Evolutionary conservation across 306 rosid genomes (phyloP), one percentile per base, ranked within the genome.

Genomic region (Vachellia collinsii): DNA sequence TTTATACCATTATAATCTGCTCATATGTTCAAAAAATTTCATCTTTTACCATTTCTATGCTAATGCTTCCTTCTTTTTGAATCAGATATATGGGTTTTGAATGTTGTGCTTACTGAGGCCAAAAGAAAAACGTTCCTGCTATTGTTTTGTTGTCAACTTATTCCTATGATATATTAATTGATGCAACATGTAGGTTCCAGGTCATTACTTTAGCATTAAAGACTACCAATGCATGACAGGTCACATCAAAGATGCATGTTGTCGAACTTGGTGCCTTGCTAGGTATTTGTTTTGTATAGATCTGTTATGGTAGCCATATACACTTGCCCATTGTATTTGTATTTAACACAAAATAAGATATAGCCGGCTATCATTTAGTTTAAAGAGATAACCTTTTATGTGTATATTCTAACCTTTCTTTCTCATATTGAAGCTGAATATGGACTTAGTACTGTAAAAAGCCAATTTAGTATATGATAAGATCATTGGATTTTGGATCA

Each of bases 261-360:
- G 90, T 92, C 80, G 97, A 92, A 86, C 97, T 92, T 87, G 94
- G 94, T 69, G 94, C 92, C 79, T 93, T 87, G 87, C 94, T 94
- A 87, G 97, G 97, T 92, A 51, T 72, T 72, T 48, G 61, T 75
- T 36, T 72, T 68, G 70, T 51, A 51, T 51, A 73, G 36, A 59
- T 72, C 67, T 77, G 66, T 39, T 77, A 56, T 72, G 53, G 7
- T 64, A 73, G 48, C 65, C 67, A 78, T 36, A 20, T 36, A 36
- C 11, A 48, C 58, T 61, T 69, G 42, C 66, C 70, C 38, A 51
- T 37, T n/a, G 8, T 23, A 36, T 63, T 39, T 69, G 76, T 61
- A 56, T 66, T 11, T 16, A 61, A 8, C 7, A 29, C 17, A 47
- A 62, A 47, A 51, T 48, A 48, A 50, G 76, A 56, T 47, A 23